Percentiles rank a stretch among this genome's conserved stretches.
Conservation (phyloP, 306 rosid genomes). For the Ormosia emarginata region DNA sequence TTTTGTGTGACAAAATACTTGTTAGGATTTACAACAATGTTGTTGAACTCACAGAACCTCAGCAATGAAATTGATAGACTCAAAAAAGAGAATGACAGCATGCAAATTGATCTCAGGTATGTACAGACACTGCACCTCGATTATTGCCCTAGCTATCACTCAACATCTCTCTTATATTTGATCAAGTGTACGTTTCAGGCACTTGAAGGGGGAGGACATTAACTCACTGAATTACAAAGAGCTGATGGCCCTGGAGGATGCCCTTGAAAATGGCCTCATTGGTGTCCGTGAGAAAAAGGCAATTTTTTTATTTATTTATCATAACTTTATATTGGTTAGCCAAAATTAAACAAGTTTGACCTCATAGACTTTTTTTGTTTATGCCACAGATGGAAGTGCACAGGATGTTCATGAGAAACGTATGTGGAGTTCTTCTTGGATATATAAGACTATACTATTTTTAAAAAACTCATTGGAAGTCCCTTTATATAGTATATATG, state of each 20-base stretch:
- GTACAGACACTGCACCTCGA: neutral
- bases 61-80: slow-evolving; percentile 59
- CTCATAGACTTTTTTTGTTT: slow-evolving; percentile 1
- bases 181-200: slow-evolving; percentile 39
- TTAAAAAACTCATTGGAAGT: neutral
- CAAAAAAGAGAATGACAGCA: slow-evolving; percentile 76
- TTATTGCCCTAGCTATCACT: neutral
- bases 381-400: slow-evolving; percentile 52
- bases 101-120: slow-evolving; percentile 71
- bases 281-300: slow-evolving; percentile 23
- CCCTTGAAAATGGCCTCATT: slow-evolving; percentile 1
- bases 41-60: slow-evolving; percentile 46
- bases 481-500: neutral
- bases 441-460: neutral
- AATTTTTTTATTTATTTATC: neutral
- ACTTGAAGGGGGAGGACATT: slow-evolving; percentile 32
- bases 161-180: neutral
- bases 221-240: slow-evolving; percentile 31
- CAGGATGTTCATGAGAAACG: slow-evolving; percentile 52
- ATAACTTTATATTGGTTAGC: neutral
- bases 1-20: neutral
- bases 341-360: neutral
- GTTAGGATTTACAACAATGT: slow-evolving; percentile 7
- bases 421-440: slow-evolving; percentile 28
- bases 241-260: slow-evolving; percentile 18